Percentiles rank a stretch among this genome's conserved stretches.
Conservation (phyloP, 1,284 basidiomycete genomes). For the Fomitiporia mediterranea region DNA sequence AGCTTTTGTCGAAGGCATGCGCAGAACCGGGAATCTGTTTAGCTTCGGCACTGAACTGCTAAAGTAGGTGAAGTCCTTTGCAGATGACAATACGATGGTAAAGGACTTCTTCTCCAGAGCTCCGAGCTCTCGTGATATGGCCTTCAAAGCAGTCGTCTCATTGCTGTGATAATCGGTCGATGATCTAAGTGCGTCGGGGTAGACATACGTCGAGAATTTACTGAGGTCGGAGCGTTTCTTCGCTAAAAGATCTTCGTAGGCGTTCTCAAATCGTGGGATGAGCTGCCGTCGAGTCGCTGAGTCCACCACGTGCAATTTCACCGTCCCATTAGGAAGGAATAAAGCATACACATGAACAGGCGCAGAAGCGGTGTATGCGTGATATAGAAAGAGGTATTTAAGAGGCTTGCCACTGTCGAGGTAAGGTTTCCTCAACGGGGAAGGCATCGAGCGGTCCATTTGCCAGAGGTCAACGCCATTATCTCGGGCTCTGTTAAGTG, state of each 20-base stretch:
- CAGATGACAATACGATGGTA: slow-evolving; percentile 82
- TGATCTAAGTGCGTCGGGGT: slow-evolving; percentile 70
- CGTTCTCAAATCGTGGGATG: slow-evolving; percentile 71
- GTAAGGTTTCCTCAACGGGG: slow-evolving; percentile 66
- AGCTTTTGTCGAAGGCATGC: slow-evolving; percentile 73
- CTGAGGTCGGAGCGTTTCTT: slow-evolving; percentile 43
- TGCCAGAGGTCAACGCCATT: slow-evolving; percentile 84
- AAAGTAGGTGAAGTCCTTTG: slow-evolving; percentile 83
- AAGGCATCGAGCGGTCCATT: slow-evolving; percentile 60
- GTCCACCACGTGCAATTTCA: slow-evolving; percentile 89
- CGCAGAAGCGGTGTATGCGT: slow-evolving; percentile 69
- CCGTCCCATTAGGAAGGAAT: slow-evolving; percentile 71
- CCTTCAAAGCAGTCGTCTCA: slow-evolving; percentile 78
- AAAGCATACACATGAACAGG: slow-evolving; percentile 88
- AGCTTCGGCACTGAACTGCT: slow-evolving; percentile 72
- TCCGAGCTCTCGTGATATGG: slow-evolving; percentile 85
- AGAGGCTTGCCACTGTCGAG: slow-evolving; percentile 70
- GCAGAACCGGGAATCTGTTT: slow-evolving; percentile 83
- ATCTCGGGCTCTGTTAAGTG: slow-evolving; percentile 82
- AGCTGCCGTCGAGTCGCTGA: slow-evolving; percentile 80
- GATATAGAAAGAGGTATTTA: slow-evolving; percentile 91
- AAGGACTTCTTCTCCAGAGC: slow-evolving; percentile 65
- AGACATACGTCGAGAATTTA: slow-evolving; percentile 52
- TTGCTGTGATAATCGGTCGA: slow-evolving; percentile 76
- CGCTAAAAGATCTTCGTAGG: slow-evolving; percentile 58